Percentiles rank a stretch among this genome's conserved stretches.
Conservation (phyloP, 1,139 yeast genomes). For the Yamadazyma friedrichii region DNA sequence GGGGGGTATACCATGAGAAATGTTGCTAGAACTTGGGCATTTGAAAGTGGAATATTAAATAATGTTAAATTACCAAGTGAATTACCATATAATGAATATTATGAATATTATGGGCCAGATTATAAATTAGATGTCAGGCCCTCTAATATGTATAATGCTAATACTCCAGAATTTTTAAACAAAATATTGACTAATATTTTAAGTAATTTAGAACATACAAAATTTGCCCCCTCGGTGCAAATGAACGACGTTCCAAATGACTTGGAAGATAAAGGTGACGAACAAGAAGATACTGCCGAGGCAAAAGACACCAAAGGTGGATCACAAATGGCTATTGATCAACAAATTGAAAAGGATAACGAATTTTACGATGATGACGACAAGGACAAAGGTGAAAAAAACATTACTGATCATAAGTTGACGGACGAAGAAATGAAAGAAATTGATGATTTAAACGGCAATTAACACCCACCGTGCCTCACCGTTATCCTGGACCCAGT, state of each 20-base stretch:
- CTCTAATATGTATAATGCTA: constrained; percentile 95
- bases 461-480: background rate
- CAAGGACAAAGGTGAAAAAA: constrained; percentile 44
- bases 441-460: constrained; percentile 34
- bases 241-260: constrained; percentile 88
- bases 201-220: constrained; percentile 78
- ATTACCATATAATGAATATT: constrained; percentile 93
- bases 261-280: constrained; percentile 79
- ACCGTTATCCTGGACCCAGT: no score
- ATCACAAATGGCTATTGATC: constrained; percentile 80
- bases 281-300: constrained; percentile 68
- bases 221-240: constrained; percentile 95
- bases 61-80: constrained; percentile 77
- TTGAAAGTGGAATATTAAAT: constrained; percentile 85
- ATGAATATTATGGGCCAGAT: constrained; percentile 96
- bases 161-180: constrained; percentile 88
- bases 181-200: constrained; percentile 78
- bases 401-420: constrained; percentile 22
- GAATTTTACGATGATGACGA: constrained; percentile 69
- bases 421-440: constrained; percentile 43
- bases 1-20: constrained; percentile 98
- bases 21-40: constrained; percentile 95
- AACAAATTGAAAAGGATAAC: constrained; percentile 59
- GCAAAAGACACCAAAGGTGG: constrained; percentile 93
- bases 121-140: constrained; percentile 91